Evolutionary conservation across 106 monocot genomes (phyloP).

Genomic region (Xerophyta viscosa): DNA sequence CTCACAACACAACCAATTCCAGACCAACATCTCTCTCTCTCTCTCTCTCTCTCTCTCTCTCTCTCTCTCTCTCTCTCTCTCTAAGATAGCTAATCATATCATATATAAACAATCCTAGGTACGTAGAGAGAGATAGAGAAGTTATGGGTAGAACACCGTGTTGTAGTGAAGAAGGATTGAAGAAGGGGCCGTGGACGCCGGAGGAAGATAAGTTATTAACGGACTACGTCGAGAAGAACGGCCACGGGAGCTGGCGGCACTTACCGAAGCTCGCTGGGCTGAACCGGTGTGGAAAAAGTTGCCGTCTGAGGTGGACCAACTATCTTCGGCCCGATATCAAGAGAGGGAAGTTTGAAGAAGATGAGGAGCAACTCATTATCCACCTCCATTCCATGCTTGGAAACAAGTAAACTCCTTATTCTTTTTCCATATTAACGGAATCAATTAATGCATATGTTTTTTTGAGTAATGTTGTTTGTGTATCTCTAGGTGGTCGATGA

Average conservation of each 20-base stretch:
- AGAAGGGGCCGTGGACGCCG: slow-evolving; percentile 26
- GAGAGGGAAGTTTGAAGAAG: slow-evolving; percentile 15
- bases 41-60: too few relatives aligned
- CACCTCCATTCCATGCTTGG: slow-evolving; percentile 25
- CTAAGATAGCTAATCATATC: too few relatives aligned
- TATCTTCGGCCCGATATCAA: slow-evolving; percentile 27
- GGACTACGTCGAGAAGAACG: slow-evolving; percentile 15
- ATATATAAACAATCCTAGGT: not conserved
- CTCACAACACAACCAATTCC: too few relatives aligned
- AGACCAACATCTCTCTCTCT: too few relatives aligned
- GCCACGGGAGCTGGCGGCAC: slow-evolving; percentile 23
- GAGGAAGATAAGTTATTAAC: slow-evolving; percentile 24
- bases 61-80: too few relatives aligned
- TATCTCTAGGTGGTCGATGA: slow-evolving; percentile 29
- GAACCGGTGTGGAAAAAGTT: slow-evolving; percentile 24
- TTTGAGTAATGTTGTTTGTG: not conserved
- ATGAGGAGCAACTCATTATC: slow-evolving; percentile 20
- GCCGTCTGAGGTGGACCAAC: slow-evolving; percentile 25
- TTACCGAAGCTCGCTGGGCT: slow-evolving; percentile 28
- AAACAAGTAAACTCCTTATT: slow-evolving; percentile 17
- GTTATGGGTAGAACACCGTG: slow-evolving; percentile 26
- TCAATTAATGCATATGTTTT: not conserved
- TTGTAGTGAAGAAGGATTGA: slow-evolving; percentile 19
- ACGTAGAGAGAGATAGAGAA: not conserved
- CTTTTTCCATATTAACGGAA: too few relatives aligned